Percentiles rank a stretch among this genome's conserved stretches.
Conservation (phyloP, 306 rosid genomes). For the Inga leiocalycina region DNA sequence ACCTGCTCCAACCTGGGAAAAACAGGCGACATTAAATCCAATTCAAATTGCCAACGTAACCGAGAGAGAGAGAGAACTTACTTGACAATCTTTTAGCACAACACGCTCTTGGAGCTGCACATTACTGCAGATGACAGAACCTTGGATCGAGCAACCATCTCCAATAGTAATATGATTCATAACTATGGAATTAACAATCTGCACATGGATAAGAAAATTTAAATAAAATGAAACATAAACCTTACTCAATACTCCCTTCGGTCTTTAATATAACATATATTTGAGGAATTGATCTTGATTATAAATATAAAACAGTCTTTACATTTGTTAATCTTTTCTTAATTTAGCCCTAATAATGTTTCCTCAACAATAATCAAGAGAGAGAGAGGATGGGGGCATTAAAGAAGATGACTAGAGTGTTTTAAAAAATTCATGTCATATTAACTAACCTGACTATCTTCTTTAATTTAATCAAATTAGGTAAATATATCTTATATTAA, state of each 20-base stretch:
- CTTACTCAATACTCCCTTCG: neutral
- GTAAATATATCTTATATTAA: too few species aligned
- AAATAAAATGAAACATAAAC: conserved; percentile 6
- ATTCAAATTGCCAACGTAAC: conserved; percentile 22
- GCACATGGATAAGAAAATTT: conserved; percentile 16
- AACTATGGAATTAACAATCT: conserved; percentile 88
- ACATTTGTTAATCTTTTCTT: too few species aligned
- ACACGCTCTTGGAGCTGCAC: conserved; percentile 96
- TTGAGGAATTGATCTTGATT: too few species aligned
- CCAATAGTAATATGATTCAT: conserved; percentile 95
- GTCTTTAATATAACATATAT: too few species aligned
- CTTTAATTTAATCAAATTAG: too few species aligned
- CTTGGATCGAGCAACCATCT: conserved; percentile 89
- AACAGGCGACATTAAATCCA: conserved; percentile 23
- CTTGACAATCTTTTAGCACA: conserved; percentile 90
- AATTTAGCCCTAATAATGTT: too few species aligned
- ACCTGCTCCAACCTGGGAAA: conserved; percentile 83
- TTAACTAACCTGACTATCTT: too few species aligned
- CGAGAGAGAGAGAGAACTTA: conserved; percentile 24
- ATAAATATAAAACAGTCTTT: too few species aligned
- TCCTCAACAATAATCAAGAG: too few species aligned
- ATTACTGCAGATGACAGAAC: conserved; percentile 91
- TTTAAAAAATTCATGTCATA: too few species aligned
- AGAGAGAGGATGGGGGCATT: too few species aligned
- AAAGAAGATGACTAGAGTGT: too few species aligned